A percentile compares a stretch with the other conserved stretches of the same genome.
Conservation (phyloP, 2,329 filamentous ascomycete genomes). For the Raffaelea deltoideospora region DNA sequence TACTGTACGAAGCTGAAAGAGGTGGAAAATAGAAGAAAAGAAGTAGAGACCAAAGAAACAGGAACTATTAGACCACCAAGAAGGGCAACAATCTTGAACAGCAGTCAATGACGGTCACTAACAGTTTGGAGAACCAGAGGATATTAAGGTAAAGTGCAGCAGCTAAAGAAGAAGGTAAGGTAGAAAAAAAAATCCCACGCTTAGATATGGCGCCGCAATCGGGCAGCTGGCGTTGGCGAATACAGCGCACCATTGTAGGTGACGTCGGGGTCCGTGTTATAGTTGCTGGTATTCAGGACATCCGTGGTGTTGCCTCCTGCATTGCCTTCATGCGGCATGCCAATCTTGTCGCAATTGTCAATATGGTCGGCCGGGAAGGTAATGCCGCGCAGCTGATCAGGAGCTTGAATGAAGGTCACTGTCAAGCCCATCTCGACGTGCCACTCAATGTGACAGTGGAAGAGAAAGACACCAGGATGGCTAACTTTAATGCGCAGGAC, state of each 20-base stretch:
- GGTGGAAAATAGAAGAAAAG: neutral
- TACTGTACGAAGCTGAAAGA: too few relatives aligned
- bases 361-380: slow-evolving; percentile 44
- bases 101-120: too few relatives aligned
- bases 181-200: neutral
- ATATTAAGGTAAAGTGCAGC: neutral
- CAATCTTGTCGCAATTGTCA: slow-evolving; percentile 26
- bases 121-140: neutral
- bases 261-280: slow-evolving; percentile 34
- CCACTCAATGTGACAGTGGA: slow-evolving; percentile 48
- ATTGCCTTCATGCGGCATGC: slow-evolving; percentile 42
- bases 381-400: slow-evolving; percentile 37
- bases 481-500: slow-evolving; percentile 35
- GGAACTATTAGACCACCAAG: too few relatives aligned
- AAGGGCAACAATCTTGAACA: too few relatives aligned
- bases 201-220: too few relatives aligned
- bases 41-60: too few relatives aligned
- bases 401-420: slow-evolving; percentile 39
- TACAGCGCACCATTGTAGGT: slow-evolving; percentile 23
- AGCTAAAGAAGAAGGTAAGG: neutral
- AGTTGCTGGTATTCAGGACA: slow-evolving; percentile 34
- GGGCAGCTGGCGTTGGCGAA: too few relatives aligned
- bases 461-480: slow-evolving; percentile 39
- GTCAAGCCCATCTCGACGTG: slow-evolving; percentile 44
- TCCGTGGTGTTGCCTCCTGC: slow-evolving; percentile 50